Evolutionary conservation across 2,329 filamentous ascomycete genomes (phyloP), one percentile per base, ranked within the genome.

Genomic region (Pseudovirgaria hyperparasitica): DNA sequence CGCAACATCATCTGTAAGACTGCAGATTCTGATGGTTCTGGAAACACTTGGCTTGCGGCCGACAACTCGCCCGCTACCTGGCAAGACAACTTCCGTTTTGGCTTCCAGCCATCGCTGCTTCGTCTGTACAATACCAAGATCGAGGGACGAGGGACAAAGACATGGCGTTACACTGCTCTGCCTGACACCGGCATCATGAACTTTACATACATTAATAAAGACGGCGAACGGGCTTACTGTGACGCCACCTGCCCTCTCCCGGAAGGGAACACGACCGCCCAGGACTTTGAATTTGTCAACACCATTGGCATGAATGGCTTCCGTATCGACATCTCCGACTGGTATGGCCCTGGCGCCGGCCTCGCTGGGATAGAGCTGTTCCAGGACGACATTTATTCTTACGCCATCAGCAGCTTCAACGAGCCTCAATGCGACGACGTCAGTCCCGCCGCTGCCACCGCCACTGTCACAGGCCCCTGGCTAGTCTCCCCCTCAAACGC

Each of bases 121-220:
- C 74, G 84, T 28, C 61, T 98, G 14, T 84, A 80, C 63, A 98
- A 98, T 56, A 90, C 87, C 3, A 74, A 81, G 40, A 66, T 74
- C 27, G 73, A 90, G 42, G 84, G 81, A 27, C 76, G 85, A 37
- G 86, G 90, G 21, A 93, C 86, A 16, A 81, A 82, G 58, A 81
- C 78, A 0, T 98, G 82, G 60, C 74, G 85, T 31, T 92, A 84
- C 48, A 82, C 82, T 13, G 82, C 85, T 11, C 61, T 87, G 32
- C 86, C 87, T 5, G 72, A 87, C 44, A 76, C 81, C 36, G 90
- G 90, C 27, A 94, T 98, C 50, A 82, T 98, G 75, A 94, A 96
- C 55, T 67, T 98, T 46, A 92, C 85, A 19, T 96, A 90, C 42
- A 75, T 76, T 36, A 84, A 96, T 45, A 14, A 60, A 50, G 20